phyloP scores from a whole-genome alignment of 164 flowering plant genomes.

The Dillenia turbinata region DNA sequence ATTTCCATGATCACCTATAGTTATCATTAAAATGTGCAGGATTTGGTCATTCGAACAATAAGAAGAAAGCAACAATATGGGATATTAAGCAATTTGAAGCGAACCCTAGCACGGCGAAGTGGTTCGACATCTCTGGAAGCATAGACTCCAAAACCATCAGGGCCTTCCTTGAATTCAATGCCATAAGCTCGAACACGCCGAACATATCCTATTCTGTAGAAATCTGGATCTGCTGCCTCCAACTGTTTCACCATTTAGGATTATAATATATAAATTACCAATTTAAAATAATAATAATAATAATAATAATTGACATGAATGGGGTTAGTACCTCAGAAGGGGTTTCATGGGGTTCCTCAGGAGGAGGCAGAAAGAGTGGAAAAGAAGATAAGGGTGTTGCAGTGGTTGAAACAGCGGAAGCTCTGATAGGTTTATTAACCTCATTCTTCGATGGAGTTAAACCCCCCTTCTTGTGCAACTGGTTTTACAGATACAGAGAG shows the following conservation, averaged over 20 bases:
- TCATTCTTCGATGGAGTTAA: no score
- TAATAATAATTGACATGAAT: not conserved
- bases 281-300: not conserved
- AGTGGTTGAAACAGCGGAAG: constrained; percentile 12
- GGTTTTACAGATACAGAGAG: no score
- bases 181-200: constrained; percentile 88
- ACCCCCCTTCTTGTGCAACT: no score
- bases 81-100: constrained; percentile 5
- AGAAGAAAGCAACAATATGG: not conserved
- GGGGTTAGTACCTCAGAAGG: constrained; percentile 22
- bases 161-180: constrained; percentile 88
- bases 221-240: constrained; percentile 93
- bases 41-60: not conserved
- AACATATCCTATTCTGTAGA: constrained; percentile 85
- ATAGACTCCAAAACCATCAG: constrained; percentile 92
- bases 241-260: constrained; percentile 28
- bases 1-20: constrained; percentile 90
- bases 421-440: constrained; percentile 22
- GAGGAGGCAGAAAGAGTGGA: constrained; percentile 34
- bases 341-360: constrained; percentile 10
- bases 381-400: constrained; percentile 12
- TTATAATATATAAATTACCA: not conserved
- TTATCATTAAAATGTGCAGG: not conserved
- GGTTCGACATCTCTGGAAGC: constrained; percentile 91
- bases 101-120: constrained; percentile 79